A percentile compares a stretch with the other conserved stretches of the same genome.
phyloP scores from a whole-genome alignment of 2,329 filamentous ascomycete genomes.

The Paramyrothecium roridum region DNA sequence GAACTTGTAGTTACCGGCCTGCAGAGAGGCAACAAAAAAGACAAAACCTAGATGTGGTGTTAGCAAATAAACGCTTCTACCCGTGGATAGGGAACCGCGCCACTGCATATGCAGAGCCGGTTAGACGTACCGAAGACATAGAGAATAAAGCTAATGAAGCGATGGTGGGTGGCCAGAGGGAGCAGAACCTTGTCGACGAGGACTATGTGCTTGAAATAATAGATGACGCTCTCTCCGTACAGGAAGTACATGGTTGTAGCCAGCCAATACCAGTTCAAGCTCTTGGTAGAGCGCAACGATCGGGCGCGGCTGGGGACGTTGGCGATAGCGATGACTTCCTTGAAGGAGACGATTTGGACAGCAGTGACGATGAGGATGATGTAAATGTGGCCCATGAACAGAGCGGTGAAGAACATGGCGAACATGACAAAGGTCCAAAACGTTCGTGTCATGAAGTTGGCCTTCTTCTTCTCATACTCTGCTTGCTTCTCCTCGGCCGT shows the following conservation, averaged over 20 bases:
- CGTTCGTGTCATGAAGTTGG: slow-evolving; percentile 92
- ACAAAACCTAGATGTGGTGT: slow-evolving; percentile 70
- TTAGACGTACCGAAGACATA: slow-evolving; percentile 84
- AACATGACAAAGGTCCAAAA: slow-evolving; percentile 99
- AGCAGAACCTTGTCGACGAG: slow-evolving; percentile 90
- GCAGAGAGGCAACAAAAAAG: slow-evolving; percentile 92
- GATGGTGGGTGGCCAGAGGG: slow-evolving; percentile 92
- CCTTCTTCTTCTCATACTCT: slow-evolving; percentile 98
- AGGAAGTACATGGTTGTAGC: slow-evolving; percentile 99
- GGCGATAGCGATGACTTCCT: slow-evolving; percentile 97
- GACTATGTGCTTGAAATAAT: slow-evolving; percentile 99
- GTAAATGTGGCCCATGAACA: slow-evolving; percentile 97
- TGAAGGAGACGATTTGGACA: slow-evolving; percentile 95
- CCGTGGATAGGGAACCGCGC: too few species aligned
- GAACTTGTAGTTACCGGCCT: slow-evolving; percentile 95
- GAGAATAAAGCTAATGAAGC: slow-evolving; percentile 97
- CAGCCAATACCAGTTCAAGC: slow-evolving; percentile 98
- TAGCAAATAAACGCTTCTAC: slow-evolving; percentile 4
- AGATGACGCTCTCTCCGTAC: slow-evolving; percentile 98
- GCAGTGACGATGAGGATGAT: slow-evolving; percentile 90
- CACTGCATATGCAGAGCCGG: not conserved
- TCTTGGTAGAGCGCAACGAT: slow-evolving; percentile 90
- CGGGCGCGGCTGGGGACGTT: slow-evolving; percentile 90
- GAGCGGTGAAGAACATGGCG: slow-evolving; percentile 80
- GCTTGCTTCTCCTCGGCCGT: slow-evolving; percentile 37